Conservation (phyloP, 2,329 filamentous ascomycete genomes). For the Pleoardoris graminearum region DNA sequence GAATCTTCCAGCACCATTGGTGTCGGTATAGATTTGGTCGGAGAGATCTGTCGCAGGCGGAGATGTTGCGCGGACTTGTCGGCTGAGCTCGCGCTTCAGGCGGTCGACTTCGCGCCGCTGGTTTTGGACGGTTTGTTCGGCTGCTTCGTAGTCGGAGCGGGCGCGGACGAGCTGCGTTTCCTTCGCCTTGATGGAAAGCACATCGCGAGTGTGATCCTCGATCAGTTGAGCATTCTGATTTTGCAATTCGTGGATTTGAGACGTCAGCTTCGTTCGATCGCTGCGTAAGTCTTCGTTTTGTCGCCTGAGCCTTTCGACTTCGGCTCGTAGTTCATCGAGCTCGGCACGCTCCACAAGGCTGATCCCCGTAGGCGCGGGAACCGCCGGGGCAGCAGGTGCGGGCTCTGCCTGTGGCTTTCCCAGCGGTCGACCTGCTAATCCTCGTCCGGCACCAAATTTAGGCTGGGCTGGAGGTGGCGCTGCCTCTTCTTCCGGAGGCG, state of each 20-base stretch:
- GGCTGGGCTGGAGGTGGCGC: constrained; percentile 55
- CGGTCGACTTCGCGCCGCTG: constrained; percentile 87
- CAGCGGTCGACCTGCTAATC: constrained; percentile 82
- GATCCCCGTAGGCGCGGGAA: constrained; percentile 64
- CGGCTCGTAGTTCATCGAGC: constrained; percentile 80
- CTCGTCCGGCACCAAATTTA: constrained; percentile 67
- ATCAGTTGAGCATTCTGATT: constrained; percentile 97
- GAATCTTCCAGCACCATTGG: constrained; percentile 56
- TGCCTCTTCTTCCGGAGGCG: constrained; percentile 54
- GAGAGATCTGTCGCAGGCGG: constrained; percentile 55
- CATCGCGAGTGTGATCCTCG: constrained; percentile 93
- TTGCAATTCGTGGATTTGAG: constrained; percentile 90
- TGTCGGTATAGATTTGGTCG: constrained; percentile 59
- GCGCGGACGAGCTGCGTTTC: constrained; percentile 95
- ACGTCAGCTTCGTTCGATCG: constrained; percentile 78
- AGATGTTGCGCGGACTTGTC: constrained; percentile 58
- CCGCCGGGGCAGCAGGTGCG: constrained; percentile 47
- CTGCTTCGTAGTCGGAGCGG: constrained; percentile 83
- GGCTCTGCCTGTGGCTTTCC: constrained; percentile 81
- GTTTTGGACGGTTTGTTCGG: constrained; percentile 82
- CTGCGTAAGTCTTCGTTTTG: constrained; percentile 79
- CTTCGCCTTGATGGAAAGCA: constrained; percentile 96
- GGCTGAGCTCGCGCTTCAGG: constrained; percentile 78
- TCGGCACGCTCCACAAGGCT: constrained; percentile 86
- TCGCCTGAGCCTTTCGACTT: constrained; percentile 76